Base-by-base conservation (phyloP, 805 yeast genomes). In the Ogataea pignaliae region DNA sequence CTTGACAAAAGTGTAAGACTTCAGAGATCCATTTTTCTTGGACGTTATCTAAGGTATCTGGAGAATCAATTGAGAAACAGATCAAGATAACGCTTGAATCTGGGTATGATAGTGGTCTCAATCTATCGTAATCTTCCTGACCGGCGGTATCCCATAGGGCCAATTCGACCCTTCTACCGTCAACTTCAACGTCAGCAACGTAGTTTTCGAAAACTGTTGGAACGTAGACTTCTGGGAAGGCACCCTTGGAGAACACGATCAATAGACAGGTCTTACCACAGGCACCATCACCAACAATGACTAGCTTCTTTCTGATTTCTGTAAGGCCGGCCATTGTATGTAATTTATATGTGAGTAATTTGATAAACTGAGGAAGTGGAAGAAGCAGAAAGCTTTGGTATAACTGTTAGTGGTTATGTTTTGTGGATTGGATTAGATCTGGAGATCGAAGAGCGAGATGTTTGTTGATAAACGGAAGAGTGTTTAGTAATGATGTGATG, bases 121-220 rank as follows among this genome's bases (percentile, higher is more conserved):
- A 74, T 69, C 96, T 85, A 68, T 88, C 96, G 65, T 89, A 89
- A 73, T 90, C 97, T 75, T 89, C 97, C 78, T 89, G 97, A 53
- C 97, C 97, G 44, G 97, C 96, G 55, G 97, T 89, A 88, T 89
- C 97, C 97, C 97, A 89, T 55, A 89, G 74, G 8, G 96, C 96
- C 68, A 89, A 74, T 66, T 90, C 96, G 46, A 91, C 97, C 64
- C 86, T 79, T 69, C 91, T 85, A 40, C 95, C 95, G 59, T 85
- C 91, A 46, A 85, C 84, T 62, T 81, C 96, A 46, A 91, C 97
- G 66, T 89, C 97, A 38, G 97, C 95, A 58, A 91, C 97, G 68
- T 91, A 93, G 75, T 90, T 93, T 68, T 91, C 98, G 61, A 91
- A 91, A 49, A 91, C 98, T 18, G 97, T 88, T 62, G 97, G 97